Conservation (phyloP, 2,329 filamentous ascomycete genomes). For the Phialophora macrospora region DNA sequence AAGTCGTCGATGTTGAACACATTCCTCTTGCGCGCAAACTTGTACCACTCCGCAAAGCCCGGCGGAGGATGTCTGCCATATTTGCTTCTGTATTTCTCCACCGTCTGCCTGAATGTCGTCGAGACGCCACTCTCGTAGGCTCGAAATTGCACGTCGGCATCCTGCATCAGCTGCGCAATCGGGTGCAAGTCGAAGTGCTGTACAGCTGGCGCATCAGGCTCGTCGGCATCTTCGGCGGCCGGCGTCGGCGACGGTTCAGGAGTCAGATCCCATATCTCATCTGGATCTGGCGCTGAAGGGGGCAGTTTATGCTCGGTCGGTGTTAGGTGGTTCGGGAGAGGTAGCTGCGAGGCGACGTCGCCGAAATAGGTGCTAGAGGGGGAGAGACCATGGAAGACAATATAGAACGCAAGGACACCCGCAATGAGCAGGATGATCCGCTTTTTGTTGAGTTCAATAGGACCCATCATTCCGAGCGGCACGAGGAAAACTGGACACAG, state of each 20-base stretch:
- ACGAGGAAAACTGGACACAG: neutral
- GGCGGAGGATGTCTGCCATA: constrained; percentile 50
- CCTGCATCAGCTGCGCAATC: constrained; percentile 44
- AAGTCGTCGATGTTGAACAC: constrained; percentile 49
- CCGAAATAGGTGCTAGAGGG: constrained; percentile 16
- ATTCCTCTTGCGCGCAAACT: constrained; percentile 45
- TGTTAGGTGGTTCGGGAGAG: constrained; percentile 21
- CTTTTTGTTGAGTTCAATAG: constrained; percentile 39
- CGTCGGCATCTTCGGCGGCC: neutral
- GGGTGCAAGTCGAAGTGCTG: constrained; percentile 42
- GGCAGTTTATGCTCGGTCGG: constrained; percentile 29
- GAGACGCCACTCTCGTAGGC: constrained; percentile 44
- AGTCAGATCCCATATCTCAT: constrained; percentile 31
- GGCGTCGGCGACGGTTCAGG: constrained; percentile 18
- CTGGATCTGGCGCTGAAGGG: constrained; percentile 22
- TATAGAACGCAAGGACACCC: constrained; percentile 34
- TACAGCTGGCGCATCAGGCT: constrained; percentile 16
- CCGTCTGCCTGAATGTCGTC: constrained; percentile 47
- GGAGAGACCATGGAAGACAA: constrained; percentile 36
- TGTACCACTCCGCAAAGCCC: constrained; percentile 49
- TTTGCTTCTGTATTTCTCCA: constrained; percentile 46
- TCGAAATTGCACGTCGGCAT: constrained; percentile 45
- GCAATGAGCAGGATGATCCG: constrained; percentile 38
- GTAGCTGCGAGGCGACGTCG: constrained; percentile 29
- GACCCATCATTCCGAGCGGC: constrained; percentile 31